These are phyloP conservation scores for Solanum hybrid DNA, from an alignment of 305 asterid species.

Conservation along the genomic window DNA sequence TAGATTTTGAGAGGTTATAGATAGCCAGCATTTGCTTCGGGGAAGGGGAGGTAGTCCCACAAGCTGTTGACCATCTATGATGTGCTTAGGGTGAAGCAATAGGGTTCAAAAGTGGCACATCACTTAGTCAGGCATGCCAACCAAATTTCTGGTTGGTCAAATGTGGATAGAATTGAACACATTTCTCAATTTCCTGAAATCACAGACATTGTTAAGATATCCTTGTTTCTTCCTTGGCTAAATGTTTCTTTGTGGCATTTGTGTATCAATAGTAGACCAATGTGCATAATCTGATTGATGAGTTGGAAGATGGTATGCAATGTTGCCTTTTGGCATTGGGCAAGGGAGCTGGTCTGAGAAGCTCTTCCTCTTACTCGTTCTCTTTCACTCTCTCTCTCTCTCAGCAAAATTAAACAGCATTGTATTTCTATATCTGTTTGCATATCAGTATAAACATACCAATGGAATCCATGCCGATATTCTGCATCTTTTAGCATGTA, in stretches of 20 bases:
- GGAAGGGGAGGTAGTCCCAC: neutral
- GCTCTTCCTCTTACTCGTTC: neutral
- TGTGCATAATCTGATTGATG: neutral
- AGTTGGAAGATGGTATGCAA: neutral
- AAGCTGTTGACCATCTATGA: neutral
- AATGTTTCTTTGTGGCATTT: neutral
- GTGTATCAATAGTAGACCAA: neutral
- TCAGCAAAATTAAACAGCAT: neutral
- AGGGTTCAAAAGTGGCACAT: neutral
- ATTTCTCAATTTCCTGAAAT: neutral
- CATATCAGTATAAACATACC: neutral
- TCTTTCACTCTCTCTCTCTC: neutral
- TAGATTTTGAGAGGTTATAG: neutral
- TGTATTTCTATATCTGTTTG: neutral
- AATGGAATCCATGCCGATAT: neutral
- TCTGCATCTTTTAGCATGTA: neutral
- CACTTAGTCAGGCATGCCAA: neutral
- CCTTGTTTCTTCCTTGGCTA: neutral
- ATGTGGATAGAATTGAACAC: neutral
- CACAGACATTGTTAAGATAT: neutral
- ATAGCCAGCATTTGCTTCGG: neutral
- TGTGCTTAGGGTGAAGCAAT: neutral
- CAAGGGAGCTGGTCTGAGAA: neutral
- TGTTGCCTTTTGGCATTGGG: neutral
- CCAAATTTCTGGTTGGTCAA: conserved; percentile 4